Evolutionary conservation across 768 basidiomycete genomes (phyloP).

Genomic region (Serendipita indica): DNA sequence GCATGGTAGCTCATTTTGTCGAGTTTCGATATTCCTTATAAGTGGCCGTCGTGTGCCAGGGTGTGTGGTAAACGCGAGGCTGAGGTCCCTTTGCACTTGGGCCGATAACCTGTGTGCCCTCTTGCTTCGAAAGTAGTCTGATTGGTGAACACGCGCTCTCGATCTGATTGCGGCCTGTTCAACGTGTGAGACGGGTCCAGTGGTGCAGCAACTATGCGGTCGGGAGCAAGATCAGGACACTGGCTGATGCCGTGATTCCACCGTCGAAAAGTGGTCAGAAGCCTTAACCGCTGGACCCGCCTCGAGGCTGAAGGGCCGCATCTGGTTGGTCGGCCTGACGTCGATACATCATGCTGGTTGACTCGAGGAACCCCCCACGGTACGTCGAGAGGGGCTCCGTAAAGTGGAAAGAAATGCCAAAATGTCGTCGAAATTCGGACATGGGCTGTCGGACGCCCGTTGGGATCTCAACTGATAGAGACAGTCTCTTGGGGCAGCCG

Average conservation of each 20-base stretch:
- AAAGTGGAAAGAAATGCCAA: too few species aligned
- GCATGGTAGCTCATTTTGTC: constrained; percentile 4
- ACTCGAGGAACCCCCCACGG: too few species aligned
- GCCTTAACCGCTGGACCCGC: neutral
- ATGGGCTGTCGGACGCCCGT: too few species aligned
- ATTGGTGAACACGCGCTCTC: constrained; percentile 4
- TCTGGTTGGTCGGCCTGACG: constrained; percentile 2
- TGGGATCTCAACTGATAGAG: too few species aligned
- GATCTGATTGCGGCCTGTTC: constrained; percentile 6
- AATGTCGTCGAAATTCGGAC: too few species aligned
- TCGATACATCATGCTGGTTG: too few species aligned
- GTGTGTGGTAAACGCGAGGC: constrained; percentile 9
- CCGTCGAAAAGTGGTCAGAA: neutral
- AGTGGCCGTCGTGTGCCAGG: neutral
- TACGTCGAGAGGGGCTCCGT: too few species aligned
- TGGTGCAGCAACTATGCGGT: neutral
- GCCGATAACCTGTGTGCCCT: constrained; percentile 8
- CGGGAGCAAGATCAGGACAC: neutral
- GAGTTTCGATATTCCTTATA: neutral
- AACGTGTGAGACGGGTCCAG: neutral
- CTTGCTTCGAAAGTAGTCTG: neutral
- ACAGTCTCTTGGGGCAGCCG: too few species aligned
- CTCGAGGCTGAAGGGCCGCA: neutral
- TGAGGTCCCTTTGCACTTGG: constrained; percentile 7
- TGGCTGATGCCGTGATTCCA: neutral